A percentile compares a stretch with the other conserved stretches of the same genome.
Evolutionary conservation across 768 basidiomycete genomes (phyloP).

Genomic region (Pisolithus tinctorius): DNA sequence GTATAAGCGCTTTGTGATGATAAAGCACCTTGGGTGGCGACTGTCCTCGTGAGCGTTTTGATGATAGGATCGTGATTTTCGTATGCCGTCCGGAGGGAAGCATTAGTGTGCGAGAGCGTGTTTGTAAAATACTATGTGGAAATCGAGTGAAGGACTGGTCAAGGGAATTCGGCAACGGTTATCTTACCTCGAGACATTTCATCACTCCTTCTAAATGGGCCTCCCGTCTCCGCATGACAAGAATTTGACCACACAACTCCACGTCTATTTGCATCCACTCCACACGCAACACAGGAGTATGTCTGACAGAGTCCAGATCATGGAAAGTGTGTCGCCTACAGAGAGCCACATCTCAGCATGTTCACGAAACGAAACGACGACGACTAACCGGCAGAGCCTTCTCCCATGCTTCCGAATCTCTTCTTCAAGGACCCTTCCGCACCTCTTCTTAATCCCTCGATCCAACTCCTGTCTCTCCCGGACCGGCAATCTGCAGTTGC

Average conservation of each 20-base stretch:
- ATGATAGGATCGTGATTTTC: slow-evolving; percentile 44
- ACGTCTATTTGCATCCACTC: slow-evolving; percentile 77
- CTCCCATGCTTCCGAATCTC: slow-evolving; percentile 15
- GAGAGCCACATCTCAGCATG: background rate
- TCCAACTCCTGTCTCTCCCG: slow-evolving; percentile 36
- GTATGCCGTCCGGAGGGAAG: slow-evolving; percentile 53
- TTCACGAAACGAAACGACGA: background rate
- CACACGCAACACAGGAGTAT: slow-evolving; percentile 40
- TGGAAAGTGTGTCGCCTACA: slow-evolving; percentile 60
- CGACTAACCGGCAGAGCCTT: slow-evolving; percentile 17
- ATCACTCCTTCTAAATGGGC: slow-evolving; percentile 61
- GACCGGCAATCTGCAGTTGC: slow-evolving; percentile 37
- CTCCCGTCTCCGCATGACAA: slow-evolving; percentile 63
- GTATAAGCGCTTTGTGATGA: background rate
- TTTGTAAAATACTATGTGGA: slow-evolving; percentile 40
- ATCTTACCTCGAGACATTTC: slow-evolving; percentile 47
- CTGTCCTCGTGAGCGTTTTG: slow-evolving; percentile 32
- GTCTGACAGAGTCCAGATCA: slow-evolving; percentile 45
- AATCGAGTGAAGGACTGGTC: slow-evolving; percentile 1
- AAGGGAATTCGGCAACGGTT: slow-evolving; percentile 2
- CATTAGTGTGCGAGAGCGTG: slow-evolving; percentile 48
- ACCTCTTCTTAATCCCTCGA: slow-evolving; percentile 10
- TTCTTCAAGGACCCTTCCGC: slow-evolving; percentile 16
- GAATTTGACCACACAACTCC: slow-evolving; percentile 66
- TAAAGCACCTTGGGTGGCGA: background rate